Evolutionary conservation across 2,329 filamentous ascomycete species (phyloP).

Genomic region (Parastagonospora avenae): DNA sequence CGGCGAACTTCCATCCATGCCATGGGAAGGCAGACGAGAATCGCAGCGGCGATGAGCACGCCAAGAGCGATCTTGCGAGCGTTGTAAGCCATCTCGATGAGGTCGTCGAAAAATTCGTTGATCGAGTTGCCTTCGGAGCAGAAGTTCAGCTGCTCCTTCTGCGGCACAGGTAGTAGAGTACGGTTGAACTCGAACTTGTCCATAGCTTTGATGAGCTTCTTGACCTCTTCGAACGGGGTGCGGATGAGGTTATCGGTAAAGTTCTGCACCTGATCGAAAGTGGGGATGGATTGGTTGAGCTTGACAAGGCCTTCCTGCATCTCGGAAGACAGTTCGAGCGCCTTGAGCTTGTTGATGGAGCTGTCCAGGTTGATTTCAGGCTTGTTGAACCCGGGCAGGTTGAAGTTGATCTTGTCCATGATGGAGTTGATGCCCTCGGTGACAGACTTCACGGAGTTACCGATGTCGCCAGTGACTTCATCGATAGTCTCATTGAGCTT

Average conservation of each 20-base stretch:
- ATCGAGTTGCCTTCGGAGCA: constrained; percentile 86
- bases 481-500: constrained; percentile 68
- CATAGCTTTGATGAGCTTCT: constrained; percentile 71
- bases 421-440: constrained; percentile 46
- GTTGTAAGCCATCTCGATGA: constrained; percentile 69
- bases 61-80: constrained; percentile 77
- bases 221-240: constrained; percentile 81
- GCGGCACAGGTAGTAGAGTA: constrained; percentile 77
- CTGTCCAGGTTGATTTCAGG: constrained; percentile 68
- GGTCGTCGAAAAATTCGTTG: constrained; percentile 77
- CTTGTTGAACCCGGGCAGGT: constrained; percentile 50
- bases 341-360: constrained; percentile 69
- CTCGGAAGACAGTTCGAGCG: constrained; percentile 70
- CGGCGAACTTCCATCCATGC: constrained; percentile 78
- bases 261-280: constrained; percentile 82
- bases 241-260: constrained; percentile 75
- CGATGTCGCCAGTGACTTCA: constrained; percentile 58
- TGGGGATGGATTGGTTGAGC: constrained; percentile 80
- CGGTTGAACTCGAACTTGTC: constrained; percentile 78
- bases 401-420: constrained; percentile 47
- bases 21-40: constrained; percentile 78
- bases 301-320: constrained; percentile 72
- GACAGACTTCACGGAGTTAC: constrained; percentile 43
- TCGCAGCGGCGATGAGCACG: constrained; percentile 72
- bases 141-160: constrained; percentile 82